Base-by-base conservation (phyloP, 805 yeast species). In the Brettanomyces naardenensis region DNA sequence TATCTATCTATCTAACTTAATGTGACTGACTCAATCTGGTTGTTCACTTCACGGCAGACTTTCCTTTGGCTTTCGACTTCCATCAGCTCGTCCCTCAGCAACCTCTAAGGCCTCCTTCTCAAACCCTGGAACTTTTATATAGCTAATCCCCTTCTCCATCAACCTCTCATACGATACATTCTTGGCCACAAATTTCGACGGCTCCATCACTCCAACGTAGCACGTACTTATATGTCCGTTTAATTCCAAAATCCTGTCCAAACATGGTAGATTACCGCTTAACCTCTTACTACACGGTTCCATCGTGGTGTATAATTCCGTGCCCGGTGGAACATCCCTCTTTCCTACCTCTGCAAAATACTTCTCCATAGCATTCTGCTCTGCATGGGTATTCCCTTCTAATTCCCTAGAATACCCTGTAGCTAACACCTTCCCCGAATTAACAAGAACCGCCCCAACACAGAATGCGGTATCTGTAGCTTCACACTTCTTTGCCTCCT, bases 321-420 rank as follows among this genome's bases (percentile, higher is more conserved):
- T 75, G 0, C 95, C 95, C 6, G 49, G 53, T 1, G 96, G 96
- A 3, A 87, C 65, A 3, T 61, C 62, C 3, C 48, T 36, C 6
- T 31, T 59, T 9, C 64, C 65, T 1, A 60, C 55, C 28, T 59
- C 48, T 5, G 53, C 47, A 40, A 67, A 75, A 48, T 79, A 81
- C 58, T 92, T 92, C 23, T 78, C 82, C 40, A 92, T 54, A 0
- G 96, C 96, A 64, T 94, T 82, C 56, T 92, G 96, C 52, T 92
- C 98, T 3, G 98, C 98, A 57, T 90, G 98, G 0, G 98, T 90
- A 58, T 90, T 92, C 0, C 97, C 98, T 15, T 81, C 84, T 2
- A 89, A 63, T 58, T 92, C 98, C 38, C 97, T 69, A 0, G 97
- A 86, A 52, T 75, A 87, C 0, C 98, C 98, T 0, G 85, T 77